Evolutionary conservation across 495 filamentous ascomycete species (phyloP).

Genomic region (Tetracladium marchalianum): DNA sequence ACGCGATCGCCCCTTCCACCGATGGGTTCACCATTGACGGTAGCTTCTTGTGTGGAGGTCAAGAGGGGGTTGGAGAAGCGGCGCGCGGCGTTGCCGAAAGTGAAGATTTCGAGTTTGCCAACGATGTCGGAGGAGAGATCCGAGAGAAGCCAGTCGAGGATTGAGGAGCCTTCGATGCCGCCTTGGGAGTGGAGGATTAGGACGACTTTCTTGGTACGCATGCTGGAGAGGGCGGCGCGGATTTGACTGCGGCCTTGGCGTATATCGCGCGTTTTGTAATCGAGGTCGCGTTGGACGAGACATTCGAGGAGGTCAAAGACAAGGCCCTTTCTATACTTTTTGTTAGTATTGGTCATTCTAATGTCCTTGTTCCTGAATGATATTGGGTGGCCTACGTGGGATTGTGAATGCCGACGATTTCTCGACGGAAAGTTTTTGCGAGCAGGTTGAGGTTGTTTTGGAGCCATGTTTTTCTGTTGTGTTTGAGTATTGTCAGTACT

Average conservation of each 20-base stretch:
- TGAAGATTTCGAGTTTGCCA: constrained; percentile 68
- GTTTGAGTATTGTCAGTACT: neutral
- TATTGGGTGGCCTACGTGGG: constrained; percentile 42
- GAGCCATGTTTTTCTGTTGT: constrained; percentile 45
- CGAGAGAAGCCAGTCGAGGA: constrained; percentile 69
- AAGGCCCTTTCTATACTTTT: constrained; percentile 38
- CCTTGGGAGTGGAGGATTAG: constrained; percentile 75
- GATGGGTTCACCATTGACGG: neutral
- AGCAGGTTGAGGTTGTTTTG: constrained; percentile 61
- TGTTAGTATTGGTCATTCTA: neutral
- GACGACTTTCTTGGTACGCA: constrained; percentile 49
- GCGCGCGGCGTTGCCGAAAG: constrained; percentile 73
- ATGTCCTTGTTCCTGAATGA: no score
- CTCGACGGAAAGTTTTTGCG: constrained; percentile 62
- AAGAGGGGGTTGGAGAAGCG: constrained; percentile 75
- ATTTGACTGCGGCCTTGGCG: constrained; percentile 34
- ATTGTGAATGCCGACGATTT: constrained; percentile 70
- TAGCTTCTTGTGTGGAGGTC: constrained; percentile 1
- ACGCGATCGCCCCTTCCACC: constrained; percentile 23
- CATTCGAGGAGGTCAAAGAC: constrained; percentile 68
- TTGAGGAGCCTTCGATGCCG: constrained; percentile 61
- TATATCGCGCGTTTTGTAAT: constrained; percentile 63
- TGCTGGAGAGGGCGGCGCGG: constrained; percentile 2
- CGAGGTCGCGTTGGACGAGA: constrained; percentile 63
- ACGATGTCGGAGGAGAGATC: constrained; percentile 59